phyloP scores from a whole-genome alignment of 331 rosid genomes.

The Rhamnella rubrinervis region DNA sequence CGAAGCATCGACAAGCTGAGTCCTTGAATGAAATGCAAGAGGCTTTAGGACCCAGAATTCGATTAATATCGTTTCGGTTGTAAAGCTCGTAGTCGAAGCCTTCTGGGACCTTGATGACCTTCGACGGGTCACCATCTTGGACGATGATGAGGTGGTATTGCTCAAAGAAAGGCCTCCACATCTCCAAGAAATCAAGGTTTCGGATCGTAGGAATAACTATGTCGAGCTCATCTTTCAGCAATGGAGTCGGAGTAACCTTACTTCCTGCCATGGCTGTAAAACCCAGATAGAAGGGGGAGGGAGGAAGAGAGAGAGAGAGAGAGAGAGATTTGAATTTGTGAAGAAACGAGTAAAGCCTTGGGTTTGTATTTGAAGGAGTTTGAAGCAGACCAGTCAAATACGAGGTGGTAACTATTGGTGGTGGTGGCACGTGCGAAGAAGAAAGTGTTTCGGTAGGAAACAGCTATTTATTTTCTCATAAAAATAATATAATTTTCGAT shows the following conservation, averaged over 20 bases:
- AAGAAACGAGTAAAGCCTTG: slow-evolving; percentile 3
- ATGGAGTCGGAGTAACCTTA: slow-evolving; percentile 39
- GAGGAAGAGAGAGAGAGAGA: not conserved
- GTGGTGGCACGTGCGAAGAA: slow-evolving; percentile 4
- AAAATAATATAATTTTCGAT: too few species aligned
- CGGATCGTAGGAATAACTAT: slow-evolving; percentile 57
- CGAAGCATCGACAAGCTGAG: slow-evolving; percentile 59
- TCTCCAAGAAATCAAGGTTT: slow-evolving; percentile 52
- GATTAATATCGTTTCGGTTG: slow-evolving; percentile 52
- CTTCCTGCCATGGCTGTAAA: slow-evolving; percentile 32
- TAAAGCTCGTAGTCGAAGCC: slow-evolving; percentile 60
- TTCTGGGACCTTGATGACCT: slow-evolving; percentile 44
- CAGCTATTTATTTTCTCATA: not conserved
- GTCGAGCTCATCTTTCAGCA: slow-evolving; percentile 51
- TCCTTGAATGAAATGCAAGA: slow-evolving; percentile 59
- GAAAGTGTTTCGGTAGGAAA: not conserved
- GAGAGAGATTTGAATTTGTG: not conserved
- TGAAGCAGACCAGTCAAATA: not conserved
- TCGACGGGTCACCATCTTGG: slow-evolving; percentile 53
- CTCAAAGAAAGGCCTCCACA: slow-evolving; percentile 58
- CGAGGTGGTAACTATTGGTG: too few species aligned
- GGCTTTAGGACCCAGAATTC: slow-evolving; percentile 54
- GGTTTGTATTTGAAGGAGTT: slow-evolving; percentile 24
- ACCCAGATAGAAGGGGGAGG: not conserved
- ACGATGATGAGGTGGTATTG: slow-evolving; percentile 56